Conservation (phyloP, 768 basidiomycete species). For the Infundibulicybe gibba region DNA sequence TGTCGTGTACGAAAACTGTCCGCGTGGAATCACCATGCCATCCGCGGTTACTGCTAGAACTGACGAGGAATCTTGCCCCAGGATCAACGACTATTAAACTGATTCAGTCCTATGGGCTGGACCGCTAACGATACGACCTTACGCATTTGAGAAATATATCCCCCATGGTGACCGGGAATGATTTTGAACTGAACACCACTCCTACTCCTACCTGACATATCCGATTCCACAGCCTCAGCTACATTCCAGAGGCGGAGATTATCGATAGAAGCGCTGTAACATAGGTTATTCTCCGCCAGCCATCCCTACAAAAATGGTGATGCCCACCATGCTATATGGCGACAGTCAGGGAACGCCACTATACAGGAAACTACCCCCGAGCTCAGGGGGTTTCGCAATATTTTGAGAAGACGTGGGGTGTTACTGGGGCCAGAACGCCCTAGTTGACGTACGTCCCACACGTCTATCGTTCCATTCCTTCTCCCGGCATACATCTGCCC, state of each 20-base stretch:
- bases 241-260: slow-evolving; percentile 95
- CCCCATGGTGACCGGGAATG: slow-evolving; percentile 94
- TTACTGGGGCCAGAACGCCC: slow-evolving; percentile 58
- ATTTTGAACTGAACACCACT: slow-evolving; percentile 89
- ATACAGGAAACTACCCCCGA: slow-evolving; percentile 93
- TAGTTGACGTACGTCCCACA: slow-evolving; percentile 90
- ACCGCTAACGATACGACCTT: slow-evolving; percentile 26
- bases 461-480: slow-evolving; percentile 85
- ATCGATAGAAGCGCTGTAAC: slow-evolving; percentile 79
- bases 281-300: slow-evolving; percentile 5
- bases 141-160: slow-evolving; percentile 92
- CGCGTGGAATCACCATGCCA: slow-evolving; percentile 91
- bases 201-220: slow-evolving; percentile 56
- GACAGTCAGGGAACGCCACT: slow-evolving; percentile 87
- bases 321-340: slow-evolving; percentile 84
- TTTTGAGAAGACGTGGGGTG: slow-evolving; percentile 79
- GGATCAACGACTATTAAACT: slow-evolving; percentile 73
- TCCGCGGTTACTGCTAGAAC: slow-evolving; percentile 90
- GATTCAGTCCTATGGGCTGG: not conserved
- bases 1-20: slow-evolving; percentile 89
- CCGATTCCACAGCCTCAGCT: slow-evolving; percentile 67
- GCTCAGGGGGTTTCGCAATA: slow-evolving; percentile 79
- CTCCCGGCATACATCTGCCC: slow-evolving; percentile 87
- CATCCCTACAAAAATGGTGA: slow-evolving; percentile 4
- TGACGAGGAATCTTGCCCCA: slow-evolving; percentile 79